Evolutionary conservation across 2,329 filamentous ascomycete species (phyloP).

Genomic region (Fusarium anguioides): DNA sequence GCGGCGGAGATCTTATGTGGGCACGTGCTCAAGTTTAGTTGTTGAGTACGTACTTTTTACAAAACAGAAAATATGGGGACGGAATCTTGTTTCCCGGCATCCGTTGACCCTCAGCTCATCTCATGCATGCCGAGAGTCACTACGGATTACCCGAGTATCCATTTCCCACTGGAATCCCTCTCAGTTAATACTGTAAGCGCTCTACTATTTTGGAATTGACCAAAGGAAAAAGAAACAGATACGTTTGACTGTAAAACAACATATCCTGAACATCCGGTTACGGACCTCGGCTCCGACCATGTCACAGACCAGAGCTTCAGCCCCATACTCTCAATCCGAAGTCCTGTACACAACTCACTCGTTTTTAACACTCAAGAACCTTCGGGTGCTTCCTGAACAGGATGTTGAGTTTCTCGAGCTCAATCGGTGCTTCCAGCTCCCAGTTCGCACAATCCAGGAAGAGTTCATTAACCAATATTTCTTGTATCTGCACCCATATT

Average conservation of each 20-base stretch:
- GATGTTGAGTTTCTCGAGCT: constrained; percentile 6
- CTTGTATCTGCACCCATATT: constrained; percentile 31
- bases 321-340: constrained; percentile 5
- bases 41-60: not conserved
- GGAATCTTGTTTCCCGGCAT: constrained; percentile 1
- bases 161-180: not conserved
- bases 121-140: not conserved
- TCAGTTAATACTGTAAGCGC: not conserved
- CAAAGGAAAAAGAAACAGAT: not conserved
- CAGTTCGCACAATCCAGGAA: not conserved
- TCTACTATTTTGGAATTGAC: not conserved
- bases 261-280: not conserved
- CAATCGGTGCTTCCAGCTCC: constrained; percentile 13
- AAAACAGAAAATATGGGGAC: not conserved
- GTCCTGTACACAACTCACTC: not conserved
- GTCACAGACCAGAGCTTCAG: not conserved
- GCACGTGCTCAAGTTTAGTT: too few species aligned
- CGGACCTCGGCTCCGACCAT: not conserved
- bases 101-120: not conserved
- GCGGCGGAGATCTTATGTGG: too few species aligned
- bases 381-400: not conserved
- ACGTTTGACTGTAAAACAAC: not conserved
- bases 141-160: not conserved
- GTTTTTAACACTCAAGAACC: not conserved
- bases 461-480: constrained; percentile 24